Conservation (phyloP, 2,329 filamentous ascomycete genomes). For the Emmonsiellopsis sp. region DNA sequence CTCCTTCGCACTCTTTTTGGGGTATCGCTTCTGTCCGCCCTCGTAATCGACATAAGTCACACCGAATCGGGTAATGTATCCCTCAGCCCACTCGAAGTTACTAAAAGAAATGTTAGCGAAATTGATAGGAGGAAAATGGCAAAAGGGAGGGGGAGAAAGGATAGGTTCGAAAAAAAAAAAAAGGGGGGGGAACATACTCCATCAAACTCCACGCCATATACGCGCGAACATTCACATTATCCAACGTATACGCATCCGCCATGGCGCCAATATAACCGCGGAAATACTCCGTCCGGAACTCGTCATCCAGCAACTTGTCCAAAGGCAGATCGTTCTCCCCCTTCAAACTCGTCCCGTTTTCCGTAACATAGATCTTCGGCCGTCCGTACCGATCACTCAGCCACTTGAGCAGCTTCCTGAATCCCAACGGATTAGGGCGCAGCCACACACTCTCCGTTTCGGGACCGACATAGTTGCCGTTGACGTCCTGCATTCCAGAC, state of each 20-base stretch:
- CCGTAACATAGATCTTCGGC: slow-evolving; percentile 77
- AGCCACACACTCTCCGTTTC: slow-evolving; percentile 80
- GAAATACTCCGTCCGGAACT: slow-evolving; percentile 75
- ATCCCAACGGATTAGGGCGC: slow-evolving; percentile 64
- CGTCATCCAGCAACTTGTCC: slow-evolving; percentile 67
- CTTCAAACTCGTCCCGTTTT: slow-evolving; percentile 79
- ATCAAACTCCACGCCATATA: slow-evolving; percentile 85
- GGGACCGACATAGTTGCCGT: slow-evolving; percentile 64
- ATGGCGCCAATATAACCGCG: slow-evolving; percentile 66
- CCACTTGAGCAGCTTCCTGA: slow-evolving; percentile 69
- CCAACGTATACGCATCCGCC: slow-evolving; percentile 60
- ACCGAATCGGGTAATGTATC: slow-evolving; percentile 78
- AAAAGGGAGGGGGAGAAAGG: not conserved
- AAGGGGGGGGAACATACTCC: slow-evolving; percentile 47
- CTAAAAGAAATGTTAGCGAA: slow-evolving; percentile 24
- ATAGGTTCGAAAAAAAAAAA: slow-evolving; percentile 4
- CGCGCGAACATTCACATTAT: slow-evolving; percentile 68
- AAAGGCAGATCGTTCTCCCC: slow-evolving; percentile 67
- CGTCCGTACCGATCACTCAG: slow-evolving; percentile 65
- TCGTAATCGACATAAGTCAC: slow-evolving; percentile 76
- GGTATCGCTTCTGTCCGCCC: slow-evolving; percentile 66
- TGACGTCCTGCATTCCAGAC: slow-evolving; percentile 60
- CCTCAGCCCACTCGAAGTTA: slow-evolving; percentile 90
- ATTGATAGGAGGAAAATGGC: not conserved
- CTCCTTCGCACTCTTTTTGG: slow-evolving; percentile 74